Evolutionary conservation across 2,329 filamentous ascomycete genomes (phyloP).

Genomic region (Penicillium thymicola): DNA sequence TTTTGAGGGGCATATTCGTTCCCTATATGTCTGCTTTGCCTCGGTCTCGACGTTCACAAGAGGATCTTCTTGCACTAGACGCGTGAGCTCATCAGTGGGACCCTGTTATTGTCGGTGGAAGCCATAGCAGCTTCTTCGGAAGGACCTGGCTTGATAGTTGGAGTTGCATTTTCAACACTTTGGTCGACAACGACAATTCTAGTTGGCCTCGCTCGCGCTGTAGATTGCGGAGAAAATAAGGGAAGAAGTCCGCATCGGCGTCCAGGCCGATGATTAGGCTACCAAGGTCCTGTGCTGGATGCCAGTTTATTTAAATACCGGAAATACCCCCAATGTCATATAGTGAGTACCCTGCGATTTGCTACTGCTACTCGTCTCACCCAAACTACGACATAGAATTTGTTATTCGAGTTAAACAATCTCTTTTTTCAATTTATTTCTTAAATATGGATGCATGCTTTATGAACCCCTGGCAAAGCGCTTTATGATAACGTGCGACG

Average conservation of each 20-base stretch:
- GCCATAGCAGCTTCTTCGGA: no score
- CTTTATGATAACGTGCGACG: background rate
- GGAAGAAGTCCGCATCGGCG: slow-evolving; percentile 8
- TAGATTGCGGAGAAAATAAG: no score
- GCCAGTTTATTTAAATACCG: background rate
- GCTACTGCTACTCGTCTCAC: background rate
- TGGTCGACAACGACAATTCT: no score
- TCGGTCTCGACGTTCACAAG: no score
- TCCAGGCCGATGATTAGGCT: background rate
- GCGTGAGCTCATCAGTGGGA: no score
- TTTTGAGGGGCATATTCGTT: no score
- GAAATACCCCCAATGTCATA: background rate
- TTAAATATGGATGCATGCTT: background rate
- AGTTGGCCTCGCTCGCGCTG: no score
- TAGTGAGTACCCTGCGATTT: slow-evolving; percentile 13
- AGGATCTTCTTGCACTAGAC: no score
- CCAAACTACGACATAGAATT: background rate
- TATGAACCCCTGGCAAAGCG: background rate
- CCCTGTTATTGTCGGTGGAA: no score
- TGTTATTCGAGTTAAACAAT: background rate
- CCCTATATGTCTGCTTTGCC: no score
- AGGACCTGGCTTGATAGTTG: no score
- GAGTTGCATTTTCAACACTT: no score
- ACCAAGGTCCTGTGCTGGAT: background rate
- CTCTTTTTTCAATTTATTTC: background rate